phyloP scores from a whole-genome alignment of 805 yeast genomes.

The Candida railenensis region DNA sequence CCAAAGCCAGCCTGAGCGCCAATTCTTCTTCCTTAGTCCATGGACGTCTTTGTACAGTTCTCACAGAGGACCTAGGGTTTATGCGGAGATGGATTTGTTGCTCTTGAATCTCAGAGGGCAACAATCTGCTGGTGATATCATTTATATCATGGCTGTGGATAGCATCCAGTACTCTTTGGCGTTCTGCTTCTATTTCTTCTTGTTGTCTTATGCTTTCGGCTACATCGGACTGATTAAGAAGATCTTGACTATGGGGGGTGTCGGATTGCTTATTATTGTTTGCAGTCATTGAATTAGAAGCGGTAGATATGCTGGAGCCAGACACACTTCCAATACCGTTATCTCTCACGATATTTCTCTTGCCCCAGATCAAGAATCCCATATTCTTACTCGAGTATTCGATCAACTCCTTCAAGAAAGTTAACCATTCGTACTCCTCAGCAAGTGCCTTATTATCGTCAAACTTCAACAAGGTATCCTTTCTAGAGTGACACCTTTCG shows the following conservation, averaged over 20 bases:
- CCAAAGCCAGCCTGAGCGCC: constrained; percentile 77
- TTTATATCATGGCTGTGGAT: constrained; percentile 18
- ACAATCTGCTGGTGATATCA: constrained; percentile 29
- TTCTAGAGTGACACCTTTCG: constrained; percentile 68
- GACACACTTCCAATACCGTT: neutral
- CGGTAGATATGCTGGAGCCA: constrained; percentile 5
- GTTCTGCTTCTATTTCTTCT: constrained; percentile 4
- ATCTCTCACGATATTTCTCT: constrained; percentile 28
- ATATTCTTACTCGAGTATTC: constrained; percentile 77
- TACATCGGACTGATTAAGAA: constrained; percentile 9
- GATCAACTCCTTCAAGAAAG: constrained; percentile 73
- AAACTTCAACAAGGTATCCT: constrained; percentile 53
- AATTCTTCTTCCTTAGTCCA: constrained; percentile 92
- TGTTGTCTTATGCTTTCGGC: constrained; percentile 5
- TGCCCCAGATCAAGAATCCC: constrained; percentile 73
- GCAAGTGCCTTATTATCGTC: constrained; percentile 52
- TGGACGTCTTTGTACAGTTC: constrained; percentile 49
- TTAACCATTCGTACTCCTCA: constrained; percentile 82
- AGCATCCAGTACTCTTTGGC: constrained; percentile 6
- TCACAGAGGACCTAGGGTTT: constrained; percentile 26
- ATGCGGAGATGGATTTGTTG: constrained; percentile 41
- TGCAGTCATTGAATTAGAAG: constrained; percentile 5
- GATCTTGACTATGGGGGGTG: constrained; percentile 22
- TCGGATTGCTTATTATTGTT: constrained; percentile 6
- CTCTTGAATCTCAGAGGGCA: constrained; percentile 45